Evolutionary conservation across 2,329 filamentous ascomycete species (phyloP).

Genomic region (Alternaria sp.): DNA sequence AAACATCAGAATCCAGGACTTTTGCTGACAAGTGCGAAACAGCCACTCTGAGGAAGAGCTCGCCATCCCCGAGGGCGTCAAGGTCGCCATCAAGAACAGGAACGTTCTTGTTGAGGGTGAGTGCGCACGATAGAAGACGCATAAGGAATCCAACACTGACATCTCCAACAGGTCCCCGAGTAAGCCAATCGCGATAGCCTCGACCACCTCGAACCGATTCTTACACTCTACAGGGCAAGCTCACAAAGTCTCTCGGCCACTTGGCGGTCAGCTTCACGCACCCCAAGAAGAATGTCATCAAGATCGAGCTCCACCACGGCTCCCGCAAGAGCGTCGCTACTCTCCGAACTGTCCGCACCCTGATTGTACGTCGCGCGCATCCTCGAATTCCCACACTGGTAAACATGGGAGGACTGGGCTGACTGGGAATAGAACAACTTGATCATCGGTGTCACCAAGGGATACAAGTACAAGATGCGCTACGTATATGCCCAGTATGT

Average conservation of each 20-base stretch:
- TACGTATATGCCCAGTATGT: conserved; percentile 93
- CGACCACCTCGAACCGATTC: conserved; percentile 18
- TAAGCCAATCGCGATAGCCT: conserved; percentile 30
- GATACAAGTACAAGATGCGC: conserved; percentile 99
- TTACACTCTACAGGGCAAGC: conserved; percentile 73
- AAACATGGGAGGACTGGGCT: conserved; percentile 22
- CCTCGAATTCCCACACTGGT: neutral
- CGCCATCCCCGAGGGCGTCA: conserved; percentile 96
- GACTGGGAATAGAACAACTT: conserved; percentile 75
- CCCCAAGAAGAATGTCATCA: conserved; percentile 85
- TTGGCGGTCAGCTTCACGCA: conserved; percentile 94
- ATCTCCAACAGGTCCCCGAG: conserved; percentile 39
- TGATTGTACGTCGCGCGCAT: conserved; percentile 67
- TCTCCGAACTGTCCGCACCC: conserved; percentile 94
- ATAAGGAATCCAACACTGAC: conserved; percentile 26
- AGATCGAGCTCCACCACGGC: conserved; percentile 99
- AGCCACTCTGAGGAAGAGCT: conserved; percentile 92
- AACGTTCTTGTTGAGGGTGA: conserved; percentile 97
- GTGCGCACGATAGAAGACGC: conserved; percentile 53
- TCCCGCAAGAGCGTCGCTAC: conserved; percentile 97
- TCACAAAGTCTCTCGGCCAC: conserved; percentile 95
- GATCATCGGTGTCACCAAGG: conserved; percentile 97
- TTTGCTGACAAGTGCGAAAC: conserved; percentile 44
- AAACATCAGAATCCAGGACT: conserved; percentile 24
- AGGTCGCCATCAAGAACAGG: conserved; percentile 96